Percentiles rank a stretch among this genome's conserved stretches.
These are phyloP conservation scores for Kodamaea suecica DNA, from an alignment of 1,139 yeast species.

Conservation along the genomic window DNA sequence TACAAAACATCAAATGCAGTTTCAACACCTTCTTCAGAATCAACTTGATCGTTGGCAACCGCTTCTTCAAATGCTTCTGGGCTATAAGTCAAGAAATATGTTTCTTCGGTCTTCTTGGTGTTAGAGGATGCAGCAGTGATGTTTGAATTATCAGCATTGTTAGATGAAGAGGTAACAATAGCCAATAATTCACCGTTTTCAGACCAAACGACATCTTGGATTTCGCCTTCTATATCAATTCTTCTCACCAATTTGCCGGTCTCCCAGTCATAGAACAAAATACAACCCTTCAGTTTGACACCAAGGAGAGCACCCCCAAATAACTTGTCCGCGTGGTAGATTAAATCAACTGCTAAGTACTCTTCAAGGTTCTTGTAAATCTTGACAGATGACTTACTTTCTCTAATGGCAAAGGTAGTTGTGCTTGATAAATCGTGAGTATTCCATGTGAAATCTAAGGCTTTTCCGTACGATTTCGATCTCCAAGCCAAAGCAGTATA, in stretches of 20 bases:
- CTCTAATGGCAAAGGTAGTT: conserved; percentile 80
- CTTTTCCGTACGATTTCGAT: conserved; percentile 88
- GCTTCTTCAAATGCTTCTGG: conserved; percentile 67
- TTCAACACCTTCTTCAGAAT: conserved; percentile 85
- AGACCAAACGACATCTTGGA: conserved; percentile 84
- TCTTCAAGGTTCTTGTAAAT: conserved; percentile 85
- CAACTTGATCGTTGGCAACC: conserved; percentile 53
- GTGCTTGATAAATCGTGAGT: conserved; percentile 70
- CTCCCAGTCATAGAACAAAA: conserved; percentile 94
- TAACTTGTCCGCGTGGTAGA: conserved; percentile 74
- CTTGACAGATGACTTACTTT: conserved; percentile 60
- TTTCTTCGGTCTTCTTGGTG: conserved; percentile 49
- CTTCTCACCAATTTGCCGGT: conserved; percentile 78
- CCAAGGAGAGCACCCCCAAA: conserved; percentile 87
- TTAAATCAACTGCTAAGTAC: conserved; percentile 60
- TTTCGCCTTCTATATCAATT: conserved; percentile 70
- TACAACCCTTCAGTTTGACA: conserved; percentile 74
- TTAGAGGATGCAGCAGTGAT: conserved; percentile 15
- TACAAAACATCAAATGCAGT: conserved; percentile 79
- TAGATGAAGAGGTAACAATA: conserved; percentile 53
- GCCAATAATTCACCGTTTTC: conserved; percentile 89
- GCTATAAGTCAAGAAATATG: conserved; percentile 78
- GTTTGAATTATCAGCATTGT: conserved; percentile 14
- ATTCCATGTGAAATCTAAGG: conserved; percentile 88
- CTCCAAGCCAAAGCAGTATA: conserved; percentile 98